A percentile compares a stretch with the other conserved stretches of the same genome.
Conservation (phyloP, 495 filamentous ascomycete genomes). For the Lepraria neglecta region DNA sequence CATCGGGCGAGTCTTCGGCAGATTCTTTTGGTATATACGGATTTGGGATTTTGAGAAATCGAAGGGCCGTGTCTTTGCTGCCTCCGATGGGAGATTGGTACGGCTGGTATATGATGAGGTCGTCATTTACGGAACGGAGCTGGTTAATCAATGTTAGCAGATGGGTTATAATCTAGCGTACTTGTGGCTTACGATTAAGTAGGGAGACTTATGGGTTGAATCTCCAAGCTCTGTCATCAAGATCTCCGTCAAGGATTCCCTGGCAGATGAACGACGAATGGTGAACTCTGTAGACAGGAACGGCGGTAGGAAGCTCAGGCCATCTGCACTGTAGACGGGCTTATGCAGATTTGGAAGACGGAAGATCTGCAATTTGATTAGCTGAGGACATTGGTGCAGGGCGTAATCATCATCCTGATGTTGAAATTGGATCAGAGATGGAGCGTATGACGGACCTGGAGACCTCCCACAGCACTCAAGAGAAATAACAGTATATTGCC, state of each 20-base stretch:
- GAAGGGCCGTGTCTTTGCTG: conserved; percentile 43
- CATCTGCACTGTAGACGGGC: conserved; percentile 58
- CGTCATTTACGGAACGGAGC: conserved; percentile 71
- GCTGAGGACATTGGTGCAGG: background rate
- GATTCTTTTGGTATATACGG: conserved; percentile 47
- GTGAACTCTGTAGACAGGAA: conserved; percentile 63
- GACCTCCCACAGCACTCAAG: conserved; percentile 58
- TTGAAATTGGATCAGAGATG: no score
- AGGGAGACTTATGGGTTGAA: conserved; percentile 57
- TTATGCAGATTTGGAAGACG: conserved; percentile 48
- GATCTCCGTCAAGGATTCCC: conserved; percentile 68
- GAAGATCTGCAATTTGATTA: conserved; percentile 35
- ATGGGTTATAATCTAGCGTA: background rate
- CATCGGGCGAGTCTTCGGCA: conserved; percentile 36
- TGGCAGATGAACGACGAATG: conserved; percentile 59
- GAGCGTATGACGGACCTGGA: conserved; percentile 56
- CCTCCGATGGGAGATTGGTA: conserved; percentile 43
- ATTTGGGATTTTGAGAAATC: conserved; percentile 72
- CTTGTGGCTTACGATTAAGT: conserved; percentile 61
- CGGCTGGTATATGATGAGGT: conserved; percentile 82
- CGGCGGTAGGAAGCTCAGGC: conserved; percentile 70
- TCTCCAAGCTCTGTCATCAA: conserved; percentile 82
- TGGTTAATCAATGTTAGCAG: conserved; percentile 31
- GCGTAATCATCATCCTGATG: background rate
- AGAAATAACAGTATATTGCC: conserved; percentile 64